Evolutionary conservation across 176 grass and related monocot species (phyloP), one percentile per base, ranked within the genome.

Genomic region (Thinopyrum elongatum): DNA sequence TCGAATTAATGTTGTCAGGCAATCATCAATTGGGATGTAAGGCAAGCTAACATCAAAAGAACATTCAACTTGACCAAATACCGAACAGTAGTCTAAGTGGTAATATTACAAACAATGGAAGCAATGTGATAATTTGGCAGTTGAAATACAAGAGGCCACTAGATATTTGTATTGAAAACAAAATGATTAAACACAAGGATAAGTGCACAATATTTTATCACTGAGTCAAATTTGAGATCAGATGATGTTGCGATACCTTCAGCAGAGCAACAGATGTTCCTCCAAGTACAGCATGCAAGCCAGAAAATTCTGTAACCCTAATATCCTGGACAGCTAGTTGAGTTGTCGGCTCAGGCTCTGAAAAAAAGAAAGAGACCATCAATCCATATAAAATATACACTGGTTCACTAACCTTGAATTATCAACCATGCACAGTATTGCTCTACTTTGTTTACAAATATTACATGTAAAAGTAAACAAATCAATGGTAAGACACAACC

Each of bases 281-380:
- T 76, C 72, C 70, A 72, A 53, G 31, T n/a, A 27, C 44, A 86
- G 85, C 69, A 85, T 88, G 61, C 61, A 91, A 86, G 26, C 58
- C 74, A 72, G 83, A 74, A 60, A 77, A 67, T 86, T 85, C 91
- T 10, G 34, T 85, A 58, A 64, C 79, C 62, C 63, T 74, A 80
- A 39, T 73, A 78, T 89, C 80, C 58, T 90, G 84, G 60, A 13
- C 87, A 65, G 71, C 69, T 80, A 87, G 58, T 22, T 91, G 86
- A 90, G 63, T 65, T 79, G 47, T 60, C 44, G 49, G 47, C 63
- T 80, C 51, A 63, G 47, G 57, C 28, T 81, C 88, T 87, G 80
- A 34, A 60, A 11, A 74, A 41, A 82, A n/a, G 76, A 15, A 15
- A 55, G 12, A 70, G 19, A 29, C 1, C 51, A 27, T 87, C 61